A percentile compares a stretch with the other conserved stretches of the same genome.
phyloP scores from a whole-genome alignment of 768 basidiomycete genomes.

The Cyclocybe aegerita region DNA sequence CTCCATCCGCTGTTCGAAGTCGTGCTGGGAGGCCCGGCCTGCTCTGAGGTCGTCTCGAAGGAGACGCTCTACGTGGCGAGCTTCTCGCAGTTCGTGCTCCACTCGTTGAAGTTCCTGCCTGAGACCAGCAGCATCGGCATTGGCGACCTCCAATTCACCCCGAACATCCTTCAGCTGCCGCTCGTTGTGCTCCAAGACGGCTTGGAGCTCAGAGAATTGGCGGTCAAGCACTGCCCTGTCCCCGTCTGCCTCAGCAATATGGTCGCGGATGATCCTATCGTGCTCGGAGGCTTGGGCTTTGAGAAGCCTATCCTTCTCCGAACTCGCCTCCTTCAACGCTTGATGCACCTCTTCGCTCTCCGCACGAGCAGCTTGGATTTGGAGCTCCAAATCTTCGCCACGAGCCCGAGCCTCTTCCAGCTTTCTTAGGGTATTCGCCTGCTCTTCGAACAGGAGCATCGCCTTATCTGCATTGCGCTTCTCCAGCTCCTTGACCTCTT shows the following conservation, averaged over 20 bases:
- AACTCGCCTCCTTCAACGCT: conserved; percentile 64
- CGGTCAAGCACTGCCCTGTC: conserved; percentile 92
- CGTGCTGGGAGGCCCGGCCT: conserved; percentile 66
- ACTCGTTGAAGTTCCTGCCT: conserved; percentile 73
- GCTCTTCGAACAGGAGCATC: conserved; percentile 68
- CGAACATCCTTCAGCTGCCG: conserved; percentile 63
- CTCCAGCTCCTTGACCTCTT: conserved; percentile 69
- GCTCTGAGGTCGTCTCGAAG: conserved; percentile 73
- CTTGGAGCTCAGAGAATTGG: conserved; percentile 74
- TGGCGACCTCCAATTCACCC: conserved; percentile 60
- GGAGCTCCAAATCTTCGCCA: conserved; percentile 73
- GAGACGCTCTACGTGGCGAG: conserved; percentile 62
- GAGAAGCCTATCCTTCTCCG: conserved; percentile 79
- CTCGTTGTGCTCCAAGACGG: conserved; percentile 57
- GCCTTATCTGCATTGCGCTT: conserved; percentile 62
- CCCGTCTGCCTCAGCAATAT: conserved; percentile 90
- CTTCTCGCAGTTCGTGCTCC: conserved; percentile 69
- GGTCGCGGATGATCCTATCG: conserved; percentile 72
- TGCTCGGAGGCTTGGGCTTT: conserved; percentile 70
- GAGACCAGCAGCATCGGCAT: conserved; percentile 66
- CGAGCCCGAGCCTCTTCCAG: conserved; percentile 75
- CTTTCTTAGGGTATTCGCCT: conserved; percentile 66
- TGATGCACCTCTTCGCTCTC: conserved; percentile 74
- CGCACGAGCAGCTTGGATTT: conserved; percentile 65
- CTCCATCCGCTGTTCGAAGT: conserved; percentile 67